Evolutionary conservation across 2,329 filamentous ascomycete genomes (phyloP).

Genomic region (Hymenoscyphus scutula): DNA sequence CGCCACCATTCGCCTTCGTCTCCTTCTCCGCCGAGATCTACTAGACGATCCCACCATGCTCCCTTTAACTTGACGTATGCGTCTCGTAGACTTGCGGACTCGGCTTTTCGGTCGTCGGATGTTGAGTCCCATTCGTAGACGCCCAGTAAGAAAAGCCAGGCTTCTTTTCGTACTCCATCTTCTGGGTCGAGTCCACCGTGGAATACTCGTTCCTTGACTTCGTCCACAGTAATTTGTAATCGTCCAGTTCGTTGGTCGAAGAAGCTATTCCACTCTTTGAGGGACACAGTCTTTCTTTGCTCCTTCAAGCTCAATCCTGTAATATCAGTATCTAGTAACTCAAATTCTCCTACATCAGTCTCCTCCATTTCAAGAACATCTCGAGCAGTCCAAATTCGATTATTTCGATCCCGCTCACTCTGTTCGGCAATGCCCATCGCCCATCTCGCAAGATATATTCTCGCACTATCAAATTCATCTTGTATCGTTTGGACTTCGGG

Average conservation of each 20-base stretch:
- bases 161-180: conserved; percentile 91
- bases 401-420: conserved; percentile 80
- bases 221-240: conserved; percentile 77
- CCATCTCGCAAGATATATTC: conserved; percentile 92
- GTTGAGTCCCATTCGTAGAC: conserved; percentile 94
- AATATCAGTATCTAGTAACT: conserved; percentile 79
- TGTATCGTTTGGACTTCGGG: conserved; percentile 93
- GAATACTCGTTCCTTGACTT: conserved; percentile 96
- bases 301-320: conserved; percentile 73
- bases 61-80: conserved; percentile 94
- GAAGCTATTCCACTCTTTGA: conserved; percentile 87
- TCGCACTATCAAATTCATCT: conserved; percentile 95
- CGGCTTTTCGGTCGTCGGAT: conserved; percentile 75
- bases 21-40: conserved; percentile 74
- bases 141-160: conserved; percentile 90
- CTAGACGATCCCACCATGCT: conserved; percentile 91
- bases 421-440: conserved; percentile 99
- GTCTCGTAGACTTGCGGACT: conserved; percentile 82
- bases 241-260: conserved; percentile 76
- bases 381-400: conserved; percentile 87
- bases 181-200: conserved; percentile 87
- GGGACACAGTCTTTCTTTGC: conserved; percentile 69
- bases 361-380: conserved; percentile 94
- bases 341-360: conserved; percentile 92
- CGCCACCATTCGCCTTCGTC: conserved; percentile 95